Conservation (phyloP, 768 basidiomycete species). For the Clavaria fumosa region DNA sequence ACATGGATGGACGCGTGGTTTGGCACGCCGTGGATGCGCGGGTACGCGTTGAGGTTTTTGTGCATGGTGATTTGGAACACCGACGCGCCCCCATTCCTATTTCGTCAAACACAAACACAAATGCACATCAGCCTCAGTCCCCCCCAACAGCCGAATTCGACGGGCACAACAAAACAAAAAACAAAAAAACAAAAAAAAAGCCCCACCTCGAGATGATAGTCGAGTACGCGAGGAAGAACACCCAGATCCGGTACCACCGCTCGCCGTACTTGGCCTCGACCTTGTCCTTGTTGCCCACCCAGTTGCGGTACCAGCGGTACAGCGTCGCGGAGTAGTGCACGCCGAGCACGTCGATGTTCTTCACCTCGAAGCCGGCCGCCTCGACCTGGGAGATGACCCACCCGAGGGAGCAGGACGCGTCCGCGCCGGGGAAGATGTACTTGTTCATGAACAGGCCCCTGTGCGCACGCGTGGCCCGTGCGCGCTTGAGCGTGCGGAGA, state of each 20-base stretch:
- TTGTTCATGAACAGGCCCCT: conserved; percentile 98
- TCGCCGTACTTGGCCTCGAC: conserved; percentile 84
- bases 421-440: conserved; percentile 97
- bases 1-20: conserved; percentile 74
- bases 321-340: conserved; percentile 93
- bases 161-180: no score
- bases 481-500: background rate
- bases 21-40: conserved; percentile 72
- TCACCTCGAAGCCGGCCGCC: conserved; percentile 88
- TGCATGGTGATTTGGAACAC: conserved; percentile 97
- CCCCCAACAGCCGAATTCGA: conserved; percentile 42
- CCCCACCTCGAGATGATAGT: no score
- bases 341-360: conserved; percentile 90
- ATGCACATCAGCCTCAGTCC: background rate
- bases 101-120: conserved; percentile 2
- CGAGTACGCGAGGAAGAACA: conserved; percentile 90
- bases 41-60: conserved; percentile 95
- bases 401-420: conserved; percentile 87
- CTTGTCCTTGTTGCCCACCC: conserved; percentile 86
- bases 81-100: conserved; percentile 80
- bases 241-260: conserved; percentile 85
- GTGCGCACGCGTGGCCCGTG: background rate
- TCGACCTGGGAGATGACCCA: conserved; percentile 88
- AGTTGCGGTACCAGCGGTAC: conserved; percentile 93
- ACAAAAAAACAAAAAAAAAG: no score